Evolutionary conservation across 495 filamentous ascomycete genomes (phyloP), one percentile per base, ranked within the genome.

Genomic region (Aspergillus ellipticus): DNA sequence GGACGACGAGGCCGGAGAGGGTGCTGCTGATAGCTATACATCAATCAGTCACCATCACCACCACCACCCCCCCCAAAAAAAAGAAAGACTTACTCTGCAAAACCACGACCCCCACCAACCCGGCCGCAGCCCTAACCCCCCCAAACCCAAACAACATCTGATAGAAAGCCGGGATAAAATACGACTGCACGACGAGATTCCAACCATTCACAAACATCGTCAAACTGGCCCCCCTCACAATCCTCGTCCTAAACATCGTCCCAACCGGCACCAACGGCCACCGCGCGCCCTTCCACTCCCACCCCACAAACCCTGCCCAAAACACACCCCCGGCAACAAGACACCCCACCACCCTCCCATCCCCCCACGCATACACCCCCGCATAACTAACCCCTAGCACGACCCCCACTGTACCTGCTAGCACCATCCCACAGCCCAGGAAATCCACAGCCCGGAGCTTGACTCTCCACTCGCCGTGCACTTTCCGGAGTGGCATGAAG

Each of bases 141-240:
- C 76, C 78, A 51, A 82, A 82, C 4, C 67, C 72, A 53, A 79
- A 80, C 1, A 76, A 78, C 52, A 83, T 64, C 59, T 83, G 79
- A 54, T 79, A 83, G 57, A 82, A 82, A 6, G 74, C 76, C 6
- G 80, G 79, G 37, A 82, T 77, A 51, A 81, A 82, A 61, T 82
- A 82, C 2, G 79, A 66, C 59, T 82, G 78, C 1, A 79, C 75
- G 29, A 81, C 58, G 53, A 80, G 79, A 54, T 79, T 79, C 79
- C 80, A 82, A 3, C 79, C 78, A 37, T 79, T 77, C 51, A 82
- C 72, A 39, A 79, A 79, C 76, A 81, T 81, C 19, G 79, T 82
- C 15, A 81, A 53, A 50, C 71, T 79, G 2, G 76, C 75, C 4
- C 80, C 80, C 54, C 77, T 77, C 28, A 82, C 77, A 43, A 81